These are phyloP conservation scores for Elaeagnus macrophylla DNA, from an alignment of 306 rosid species.

Conservation along the genomic window DNA sequence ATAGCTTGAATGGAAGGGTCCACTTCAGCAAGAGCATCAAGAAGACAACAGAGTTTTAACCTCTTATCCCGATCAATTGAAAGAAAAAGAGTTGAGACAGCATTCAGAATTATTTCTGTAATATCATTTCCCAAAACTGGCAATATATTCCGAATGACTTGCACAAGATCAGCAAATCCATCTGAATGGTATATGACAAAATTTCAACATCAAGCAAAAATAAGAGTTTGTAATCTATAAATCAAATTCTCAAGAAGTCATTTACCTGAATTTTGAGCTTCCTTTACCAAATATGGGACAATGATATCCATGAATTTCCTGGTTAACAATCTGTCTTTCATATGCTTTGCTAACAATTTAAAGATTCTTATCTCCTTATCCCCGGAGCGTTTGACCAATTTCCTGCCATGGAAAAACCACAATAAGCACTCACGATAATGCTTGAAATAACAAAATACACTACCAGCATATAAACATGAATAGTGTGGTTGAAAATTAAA, in stretches of 20 bases:
- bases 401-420: constrained; percentile 43
- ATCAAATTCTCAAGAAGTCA: constrained; percentile 7
- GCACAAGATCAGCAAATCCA: constrained; percentile 45
- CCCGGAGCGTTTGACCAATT: constrained; percentile 63
- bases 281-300: constrained; percentile 51
- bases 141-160: constrained; percentile 47
- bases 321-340: constrained; percentile 49
- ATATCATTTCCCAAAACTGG: constrained; percentile 49
- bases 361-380: constrained; percentile 56
- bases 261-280: constrained; percentile 53
- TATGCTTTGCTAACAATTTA: constrained; percentile 51
- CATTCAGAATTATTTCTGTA: constrained; percentile 47
- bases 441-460: neutral
- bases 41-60: constrained; percentile 59
- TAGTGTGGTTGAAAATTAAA: too few species aligned
- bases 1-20: constrained; percentile 48
- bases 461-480: too few species aligned
- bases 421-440: neutral
- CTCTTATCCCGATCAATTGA: constrained; percentile 58
- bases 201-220: constrained; percentile 18
- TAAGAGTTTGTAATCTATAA: neutral
- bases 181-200: constrained; percentile 39
- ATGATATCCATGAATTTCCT: constrained; percentile 54
- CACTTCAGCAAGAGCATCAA: constrained; percentile 51
- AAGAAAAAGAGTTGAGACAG: constrained; percentile 54